Base-by-base conservation (phyloP, 345 rosid species). In the Trapa incisa region DNA sequence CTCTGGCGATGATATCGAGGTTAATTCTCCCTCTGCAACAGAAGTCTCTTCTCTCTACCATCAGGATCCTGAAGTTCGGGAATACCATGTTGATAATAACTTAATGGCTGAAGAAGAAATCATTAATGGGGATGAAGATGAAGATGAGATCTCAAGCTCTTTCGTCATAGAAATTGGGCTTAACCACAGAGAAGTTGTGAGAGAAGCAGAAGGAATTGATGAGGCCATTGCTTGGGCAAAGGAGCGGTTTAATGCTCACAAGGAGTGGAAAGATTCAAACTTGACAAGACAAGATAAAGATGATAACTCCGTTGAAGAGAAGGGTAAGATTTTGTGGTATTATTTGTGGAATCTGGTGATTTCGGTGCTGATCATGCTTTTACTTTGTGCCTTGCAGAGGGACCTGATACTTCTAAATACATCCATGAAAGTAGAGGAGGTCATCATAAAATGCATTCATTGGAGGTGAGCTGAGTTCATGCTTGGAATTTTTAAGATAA, bases 101-200 rank as follows among this genome's bases (percentile, higher is more conserved):
- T 52, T 61, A 64, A 61, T 68, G 76, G 73, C 41, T 70, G 86
- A 80, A 22, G 80, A 39, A 17, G 56, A 58, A 22, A 37, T 3
- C 3, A 37, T 75, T 13, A 70, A 75, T 4, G 56, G 37, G 14
- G 63, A 32, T 37, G 47, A 64, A 22, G 84, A 80, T 1, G 89
- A 83, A 4, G 96, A 88, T 13, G 96, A 86, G 57, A 89, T 81
- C 22, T 85, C 85, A 84, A 87, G 89, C 66, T 86, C 99, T 50
- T 94, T 84, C 47, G 96, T 94, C 10, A 90, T 91, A 12, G 99
- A 94, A 74, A 87, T 91, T 71, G 88, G 81, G 76, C 81, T 92
- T 37, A 85, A 86, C 42, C 48, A 65, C n/a, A n/a, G 41, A 15
- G 75, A 74, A 69, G 86, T 80, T 42, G 82, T 79, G 17, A 61